Percentiles rank a stretch among this genome's conserved stretches.
Evolutionary conservation across 495 filamentous ascomycete genomes (phyloP).

Genomic region (Immersiella caudata): DNA sequence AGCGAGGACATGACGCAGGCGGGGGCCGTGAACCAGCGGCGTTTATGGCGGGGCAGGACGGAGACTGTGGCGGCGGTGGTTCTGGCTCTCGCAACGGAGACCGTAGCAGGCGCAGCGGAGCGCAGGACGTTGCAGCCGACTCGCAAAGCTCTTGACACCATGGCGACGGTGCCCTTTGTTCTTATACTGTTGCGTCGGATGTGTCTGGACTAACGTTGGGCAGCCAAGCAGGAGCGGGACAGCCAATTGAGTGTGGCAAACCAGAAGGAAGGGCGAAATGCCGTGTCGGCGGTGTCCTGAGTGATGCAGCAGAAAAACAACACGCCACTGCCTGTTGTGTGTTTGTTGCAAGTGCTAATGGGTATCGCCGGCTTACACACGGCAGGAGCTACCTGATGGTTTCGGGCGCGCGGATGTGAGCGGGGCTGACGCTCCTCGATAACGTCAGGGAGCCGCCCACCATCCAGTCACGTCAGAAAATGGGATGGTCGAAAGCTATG

Average conservation of each 20-base stretch:
- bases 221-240: neutral
- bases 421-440: slow-evolving; percentile 3
- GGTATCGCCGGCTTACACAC: slow-evolving; percentile 23
- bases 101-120: neutral
- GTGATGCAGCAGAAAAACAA: slow-evolving; percentile 12
- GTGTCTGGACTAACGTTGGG: neutral
- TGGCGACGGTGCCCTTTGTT: slow-evolving; percentile 1
- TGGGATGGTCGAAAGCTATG: neutral
- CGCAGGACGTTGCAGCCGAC: neutral
- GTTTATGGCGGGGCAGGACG: neutral
- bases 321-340: slow-evolving; percentile 15
- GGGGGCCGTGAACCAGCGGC: slow-evolving; percentile 37
- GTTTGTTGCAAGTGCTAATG: neutral
- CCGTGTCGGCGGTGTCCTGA: slow-evolving; percentile 10
- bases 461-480: slow-evolving; percentile 7
- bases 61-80: neutral
- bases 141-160: slow-evolving; percentile 14
- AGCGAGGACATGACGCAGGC: slow-evolving; percentile 50
- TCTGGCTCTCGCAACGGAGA: slow-evolving; percentile 1
- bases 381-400: neutral
- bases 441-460: slow-evolving; percentile 1
- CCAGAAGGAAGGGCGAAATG: neutral
- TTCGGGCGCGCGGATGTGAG: neutral
- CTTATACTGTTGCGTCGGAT: neutral
- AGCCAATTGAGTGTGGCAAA: slow-evolving; percentile 3